phyloP scores from a whole-genome alignment of 1,139 yeast species.

The Candida tropicalis region DNA sequence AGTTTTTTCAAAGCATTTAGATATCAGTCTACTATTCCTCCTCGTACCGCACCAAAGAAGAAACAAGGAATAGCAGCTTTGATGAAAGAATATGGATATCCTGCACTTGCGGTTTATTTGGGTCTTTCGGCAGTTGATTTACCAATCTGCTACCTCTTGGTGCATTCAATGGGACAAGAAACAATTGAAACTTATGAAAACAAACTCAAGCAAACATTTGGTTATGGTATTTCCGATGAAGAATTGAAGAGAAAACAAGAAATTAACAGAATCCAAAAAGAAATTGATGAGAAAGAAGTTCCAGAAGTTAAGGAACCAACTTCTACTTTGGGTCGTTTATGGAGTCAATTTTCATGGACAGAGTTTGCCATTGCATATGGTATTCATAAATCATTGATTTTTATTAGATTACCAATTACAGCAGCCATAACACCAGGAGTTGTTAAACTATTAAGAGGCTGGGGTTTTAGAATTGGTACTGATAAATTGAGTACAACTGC shows the following conservation, averaged over 20 bases:
- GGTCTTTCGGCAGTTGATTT: constrained; percentile 72
- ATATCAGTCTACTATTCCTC: constrained; percentile 23
- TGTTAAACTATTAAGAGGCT: constrained; percentile 61
- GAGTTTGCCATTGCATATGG: constrained; percentile 94
- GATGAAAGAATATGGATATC: constrained; percentile 85
- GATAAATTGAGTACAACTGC: constrained; percentile 40
- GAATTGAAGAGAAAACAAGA: constrained; percentile 39
- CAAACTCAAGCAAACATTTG: constrained; percentile 58
- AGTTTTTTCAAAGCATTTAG: constrained; percentile 15
- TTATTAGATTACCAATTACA: constrained; percentile 83
- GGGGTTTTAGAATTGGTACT: constrained; percentile 83
- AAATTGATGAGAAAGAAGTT: constrained; percentile 17
- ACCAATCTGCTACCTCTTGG: constrained; percentile 80
- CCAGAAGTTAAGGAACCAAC: constrained; percentile 7
- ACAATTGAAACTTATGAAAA: constrained; percentile 69
- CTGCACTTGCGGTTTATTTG: constrained; percentile 85
- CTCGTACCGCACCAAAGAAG: constrained; percentile 14
- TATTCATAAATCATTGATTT: constrained; percentile 80
- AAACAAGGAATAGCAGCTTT: constrained; percentile 63
- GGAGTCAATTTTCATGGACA: constrained; percentile 47
- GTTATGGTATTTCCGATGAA: constrained; percentile 52
- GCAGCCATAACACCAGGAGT: constrained; percentile 91
- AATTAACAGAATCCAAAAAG: constrained; percentile 30
- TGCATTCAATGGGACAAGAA: constrained; percentile 86
- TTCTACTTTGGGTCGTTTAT: constrained; percentile 9